These are phyloP conservation scores for Drechslerella coelobrocha DNA, from an alignment of 2,329 filamentous ascomycete genomes.

Conservation along the genomic window DNA sequence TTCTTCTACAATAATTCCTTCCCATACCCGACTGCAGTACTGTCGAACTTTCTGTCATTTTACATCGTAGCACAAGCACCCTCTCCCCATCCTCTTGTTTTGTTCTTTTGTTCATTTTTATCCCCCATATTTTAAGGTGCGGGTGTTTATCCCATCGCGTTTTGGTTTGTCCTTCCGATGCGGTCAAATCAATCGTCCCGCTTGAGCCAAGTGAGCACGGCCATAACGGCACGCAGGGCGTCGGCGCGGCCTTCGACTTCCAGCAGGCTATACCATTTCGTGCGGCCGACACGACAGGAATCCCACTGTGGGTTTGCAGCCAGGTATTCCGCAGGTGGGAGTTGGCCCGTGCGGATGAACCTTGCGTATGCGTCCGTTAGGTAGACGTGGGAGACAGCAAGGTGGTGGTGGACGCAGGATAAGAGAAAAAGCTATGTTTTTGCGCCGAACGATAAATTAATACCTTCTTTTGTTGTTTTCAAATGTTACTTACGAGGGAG, in stretches of 20 bases:
- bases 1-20: not conserved
- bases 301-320: conserved; percentile 47
- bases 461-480: not conserved
- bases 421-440: conserved; percentile 52
- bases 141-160: too few species aligned
- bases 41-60: too few species aligned
- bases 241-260: conserved; percentile 52
- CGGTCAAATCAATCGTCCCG: conserved; percentile 44
- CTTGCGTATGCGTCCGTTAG: conserved; percentile 53
- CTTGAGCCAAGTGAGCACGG: conserved; percentile 52
- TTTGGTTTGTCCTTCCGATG: too few species aligned
- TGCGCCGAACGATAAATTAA: not conserved
- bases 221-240: conserved; percentile 51
- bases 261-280: conserved; percentile 53
- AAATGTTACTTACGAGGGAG: too few species aligned
- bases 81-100: conserved; percentile 1
- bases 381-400: conserved; percentile 53
- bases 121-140: too few species aligned
- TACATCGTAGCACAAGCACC: not conserved
- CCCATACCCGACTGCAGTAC: too few species aligned
- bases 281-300: conserved; percentile 51
- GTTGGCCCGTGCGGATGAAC: conserved; percentile 53
- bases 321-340: conserved; percentile 33
- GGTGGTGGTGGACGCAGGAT: conserved; percentile 53
- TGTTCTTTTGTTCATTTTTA: too few species aligned